Evolutionary conservation across 768 basidiomycete species (phyloP).

Genomic region (Sarcodon aspratus): DNA sequence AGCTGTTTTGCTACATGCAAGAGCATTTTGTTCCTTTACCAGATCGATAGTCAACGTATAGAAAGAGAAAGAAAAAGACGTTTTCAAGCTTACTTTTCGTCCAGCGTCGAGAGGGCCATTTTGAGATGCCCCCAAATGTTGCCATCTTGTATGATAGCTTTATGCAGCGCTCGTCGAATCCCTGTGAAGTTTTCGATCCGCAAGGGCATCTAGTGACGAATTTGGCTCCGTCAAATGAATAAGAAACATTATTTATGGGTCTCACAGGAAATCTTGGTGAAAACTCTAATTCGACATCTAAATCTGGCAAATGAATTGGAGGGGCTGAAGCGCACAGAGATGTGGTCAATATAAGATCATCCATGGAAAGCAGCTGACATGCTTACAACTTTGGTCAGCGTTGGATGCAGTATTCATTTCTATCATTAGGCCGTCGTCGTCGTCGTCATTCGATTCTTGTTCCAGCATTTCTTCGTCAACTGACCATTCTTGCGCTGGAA

Average conservation of each 20-base stretch:
- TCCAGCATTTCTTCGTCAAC: not conserved
- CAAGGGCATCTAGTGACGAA: slow-evolving; percentile 7
- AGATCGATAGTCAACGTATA: not conserved
- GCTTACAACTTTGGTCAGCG: too few relatives aligned
- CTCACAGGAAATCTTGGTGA: slow-evolving; percentile 16
- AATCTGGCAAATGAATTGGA: slow-evolving; percentile 6
- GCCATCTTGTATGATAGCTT: slow-evolving; percentile 20
- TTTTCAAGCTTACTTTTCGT: slow-evolving; percentile 14
- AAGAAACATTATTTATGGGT: not conserved
- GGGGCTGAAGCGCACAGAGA: slow-evolving; percentile 3
- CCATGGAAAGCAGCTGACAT: too few relatives aligned
- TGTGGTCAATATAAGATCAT: too few relatives aligned
- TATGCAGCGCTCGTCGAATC: slow-evolving; percentile 29
- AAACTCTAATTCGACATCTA: slow-evolving; percentile 17
- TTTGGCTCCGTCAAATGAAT: not conserved
- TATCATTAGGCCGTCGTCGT: not conserved
- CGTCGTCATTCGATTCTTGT: not conserved
- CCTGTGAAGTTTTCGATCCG: slow-evolving; percentile 19
- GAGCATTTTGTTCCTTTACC: slow-evolving; percentile 28
- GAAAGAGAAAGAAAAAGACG: not conserved
- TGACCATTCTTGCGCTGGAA: not conserved
- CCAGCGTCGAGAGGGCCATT: slow-evolving; percentile 6
- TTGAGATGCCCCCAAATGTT: slow-evolving; percentile 17
- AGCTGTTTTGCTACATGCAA: slow-evolving; percentile 29
- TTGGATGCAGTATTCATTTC: not conserved